These are phyloP conservation scores for Rhizopogon sp. DNA, from an alignment of 768 basidiomycete genomes.

Conservation along the genomic window DNA sequence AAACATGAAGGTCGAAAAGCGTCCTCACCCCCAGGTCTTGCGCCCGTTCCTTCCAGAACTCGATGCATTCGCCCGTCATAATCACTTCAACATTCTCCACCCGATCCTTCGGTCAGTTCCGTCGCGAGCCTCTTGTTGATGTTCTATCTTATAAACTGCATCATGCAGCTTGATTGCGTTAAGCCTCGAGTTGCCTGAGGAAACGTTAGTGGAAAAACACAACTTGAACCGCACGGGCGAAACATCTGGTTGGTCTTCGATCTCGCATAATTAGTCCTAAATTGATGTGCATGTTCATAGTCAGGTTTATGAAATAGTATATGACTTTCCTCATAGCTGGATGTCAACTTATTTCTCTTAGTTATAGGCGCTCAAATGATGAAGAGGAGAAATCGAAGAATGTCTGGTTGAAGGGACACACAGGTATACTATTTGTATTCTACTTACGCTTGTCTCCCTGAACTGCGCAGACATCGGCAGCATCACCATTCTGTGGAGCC, in stretches of 20 bases:
- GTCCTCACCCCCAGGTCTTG: conserved; percentile 22
- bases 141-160: neutral
- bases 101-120: conserved; percentile 18
- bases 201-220: conserved; percentile 27
- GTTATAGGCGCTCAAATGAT: conserved; percentile 23
- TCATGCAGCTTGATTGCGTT: conserved; percentile 24
- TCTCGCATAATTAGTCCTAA: neutral
- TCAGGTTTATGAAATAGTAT: conserved; percentile 37
- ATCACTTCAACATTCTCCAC: conserved; percentile 24
- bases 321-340: neutral
- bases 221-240: conserved; percentile 21
- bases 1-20: conserved; percentile 19
- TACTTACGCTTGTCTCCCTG: neutral
- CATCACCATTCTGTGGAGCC: conserved; percentile 33
- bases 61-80: conserved; percentile 21
- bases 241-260: conserved; percentile 19
- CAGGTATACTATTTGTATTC: conserved; percentile 15
- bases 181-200: conserved; percentile 29
- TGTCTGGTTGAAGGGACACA: conserved; percentile 35
- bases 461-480: conserved; percentile 24
- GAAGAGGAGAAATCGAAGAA: conserved; percentile 3
- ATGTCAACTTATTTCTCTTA: neutral
- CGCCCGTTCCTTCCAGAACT: conserved; percentile 26
- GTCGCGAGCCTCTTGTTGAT: neutral
- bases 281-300: conserved; percentile 10